A percentile compares a stretch with the other conserved stretches of the same genome.
These are phyloP conservation scores for Tuber magnatum DNA, from an alignment of 495 filamentous ascomycete species.

Conservation along the genomic window DNA sequence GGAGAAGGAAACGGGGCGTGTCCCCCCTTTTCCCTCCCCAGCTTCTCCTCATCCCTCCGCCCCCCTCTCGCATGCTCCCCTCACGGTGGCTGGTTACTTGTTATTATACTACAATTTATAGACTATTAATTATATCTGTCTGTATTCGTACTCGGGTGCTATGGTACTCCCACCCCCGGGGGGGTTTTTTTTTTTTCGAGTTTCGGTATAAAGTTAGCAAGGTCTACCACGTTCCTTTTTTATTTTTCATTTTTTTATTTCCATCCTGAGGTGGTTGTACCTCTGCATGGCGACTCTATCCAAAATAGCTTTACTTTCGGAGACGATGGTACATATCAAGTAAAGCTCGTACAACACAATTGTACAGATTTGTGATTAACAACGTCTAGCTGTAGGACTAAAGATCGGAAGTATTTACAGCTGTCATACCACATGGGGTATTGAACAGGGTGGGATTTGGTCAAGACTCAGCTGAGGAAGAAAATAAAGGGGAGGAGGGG, in stretches of 20 bases:
- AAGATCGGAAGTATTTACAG: background rate
- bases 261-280: background rate
- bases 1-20: too few relatives aligned
- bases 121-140: background rate
- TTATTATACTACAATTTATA: background rate
- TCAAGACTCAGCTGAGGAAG: background rate
- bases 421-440: background rate
- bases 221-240: background rate
- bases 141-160: background rate
- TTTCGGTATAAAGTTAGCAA: background rate
- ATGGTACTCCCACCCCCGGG: too few relatives aligned
- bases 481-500: background rate
- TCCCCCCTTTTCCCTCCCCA: too few relatives aligned
- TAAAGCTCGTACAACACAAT: background rate
- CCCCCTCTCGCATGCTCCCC: background rate
- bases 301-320: background rate
- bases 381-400: background rate
- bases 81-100: background rate
- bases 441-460: background rate
- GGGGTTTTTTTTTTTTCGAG: background rate
- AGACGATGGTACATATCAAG: background rate
- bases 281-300: background rate
- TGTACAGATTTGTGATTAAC: background rate
- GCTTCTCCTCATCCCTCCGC: too few relatives aligned
- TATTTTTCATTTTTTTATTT: background rate